These are phyloP conservation scores for Kodamaea hsintzibuensis DNA, from an alignment of 805 yeast genomes.

Conservation along the genomic window DNA sequence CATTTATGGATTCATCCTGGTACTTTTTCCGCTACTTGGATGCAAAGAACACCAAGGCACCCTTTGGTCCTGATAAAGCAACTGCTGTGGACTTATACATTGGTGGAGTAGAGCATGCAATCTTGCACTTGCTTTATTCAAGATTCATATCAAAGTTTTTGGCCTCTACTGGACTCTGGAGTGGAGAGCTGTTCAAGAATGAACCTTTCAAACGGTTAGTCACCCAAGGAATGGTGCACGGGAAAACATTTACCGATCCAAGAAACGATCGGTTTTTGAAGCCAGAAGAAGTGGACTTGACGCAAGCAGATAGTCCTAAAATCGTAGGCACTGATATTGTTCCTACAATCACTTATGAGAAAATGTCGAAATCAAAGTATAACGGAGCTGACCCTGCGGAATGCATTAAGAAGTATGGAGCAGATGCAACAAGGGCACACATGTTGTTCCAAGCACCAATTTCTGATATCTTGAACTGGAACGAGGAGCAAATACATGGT, in stretches of 20 bases:
- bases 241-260: slow-evolving; percentile 78
- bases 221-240: slow-evolving; percentile 99
- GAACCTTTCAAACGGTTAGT: slow-evolving; percentile 83
- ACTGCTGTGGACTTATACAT: slow-evolving; percentile 76
- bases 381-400: slow-evolving; percentile 91
- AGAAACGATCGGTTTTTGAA: slow-evolving; percentile 70
- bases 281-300: slow-evolving; percentile 66
- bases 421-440: slow-evolving; percentile 94
- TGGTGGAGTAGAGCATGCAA: slow-evolving; percentile 98
- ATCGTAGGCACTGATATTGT: slow-evolving; percentile 50
- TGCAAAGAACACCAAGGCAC: slow-evolving; percentile 54
- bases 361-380: slow-evolving; percentile 95
- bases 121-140: slow-evolving; percentile 82
- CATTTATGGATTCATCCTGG: slow-evolving; percentile 98
- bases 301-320: slow-evolving; percentile 41
- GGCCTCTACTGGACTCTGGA: slow-evolving; percentile 66
- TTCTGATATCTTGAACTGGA: slow-evolving; percentile 82
- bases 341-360: slow-evolving; percentile 70
- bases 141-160: slow-evolving; percentile 84
- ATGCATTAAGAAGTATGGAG: slow-evolving; percentile 76
- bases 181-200: slow-evolving; percentile 53
- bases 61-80: slow-evolving; percentile 56
- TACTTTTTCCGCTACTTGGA: slow-evolving; percentile 85
- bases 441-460: slow-evolving; percentile 91
- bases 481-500: slow-evolving; percentile 83